Evolutionary conservation across 148 eudicot species (phyloP).

Genomic region (Chenopodium album): DNA sequence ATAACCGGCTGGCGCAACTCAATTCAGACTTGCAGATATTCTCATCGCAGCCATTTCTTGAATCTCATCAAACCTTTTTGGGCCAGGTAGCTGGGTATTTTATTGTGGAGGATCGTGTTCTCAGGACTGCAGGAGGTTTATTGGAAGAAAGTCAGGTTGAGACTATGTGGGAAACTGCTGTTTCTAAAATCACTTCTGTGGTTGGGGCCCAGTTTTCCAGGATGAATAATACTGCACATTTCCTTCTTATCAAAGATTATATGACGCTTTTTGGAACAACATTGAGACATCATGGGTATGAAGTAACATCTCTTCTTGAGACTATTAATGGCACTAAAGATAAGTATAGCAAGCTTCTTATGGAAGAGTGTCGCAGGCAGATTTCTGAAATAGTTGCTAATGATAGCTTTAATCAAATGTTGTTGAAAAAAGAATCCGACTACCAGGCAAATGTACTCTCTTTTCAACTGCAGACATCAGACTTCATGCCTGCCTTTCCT

Average conservation of each 20-base stretch:
- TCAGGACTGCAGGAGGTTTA: slow-evolving; percentile 87
- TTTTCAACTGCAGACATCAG: slow-evolving; percentile 79
- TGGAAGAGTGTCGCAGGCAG: slow-evolving; percentile 65
- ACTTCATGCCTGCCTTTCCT: slow-evolving; percentile 93
- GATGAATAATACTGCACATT: slow-evolving; percentile 63
- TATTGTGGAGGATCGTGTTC: slow-evolving; percentile 87
- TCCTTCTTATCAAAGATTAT: slow-evolving; percentile 76
- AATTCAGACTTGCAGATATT: slow-evolving; percentile 86
- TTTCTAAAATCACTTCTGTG: slow-evolving; percentile 56
- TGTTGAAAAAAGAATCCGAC: slow-evolving; percentile 82
- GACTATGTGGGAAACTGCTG: slow-evolving; percentile 91
- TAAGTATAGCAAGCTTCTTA: slow-evolving; percentile 80
- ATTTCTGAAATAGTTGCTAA: slow-evolving; percentile 56
- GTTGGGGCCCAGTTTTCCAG: slow-evolving; percentile 67
- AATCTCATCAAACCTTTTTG: slow-evolving; percentile 72
- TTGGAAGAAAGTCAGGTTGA: slow-evolving; percentile 71
- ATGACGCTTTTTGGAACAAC: slow-evolving; percentile 84
- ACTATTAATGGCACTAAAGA: slow-evolving; percentile 64
- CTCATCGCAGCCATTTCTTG: slow-evolving; percentile 65
- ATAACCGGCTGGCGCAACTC: slow-evolving; percentile 76
- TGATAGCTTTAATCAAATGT: slow-evolving; percentile 73
- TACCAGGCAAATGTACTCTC: slow-evolving; percentile 65
- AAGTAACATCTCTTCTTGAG: slow-evolving; percentile 59
- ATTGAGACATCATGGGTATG: slow-evolving; percentile 79
- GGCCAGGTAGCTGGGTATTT: slow-evolving; percentile 82